Conservation (phyloP, 768 basidiomycete species). For the Cystobasidium tubakii region DNA sequence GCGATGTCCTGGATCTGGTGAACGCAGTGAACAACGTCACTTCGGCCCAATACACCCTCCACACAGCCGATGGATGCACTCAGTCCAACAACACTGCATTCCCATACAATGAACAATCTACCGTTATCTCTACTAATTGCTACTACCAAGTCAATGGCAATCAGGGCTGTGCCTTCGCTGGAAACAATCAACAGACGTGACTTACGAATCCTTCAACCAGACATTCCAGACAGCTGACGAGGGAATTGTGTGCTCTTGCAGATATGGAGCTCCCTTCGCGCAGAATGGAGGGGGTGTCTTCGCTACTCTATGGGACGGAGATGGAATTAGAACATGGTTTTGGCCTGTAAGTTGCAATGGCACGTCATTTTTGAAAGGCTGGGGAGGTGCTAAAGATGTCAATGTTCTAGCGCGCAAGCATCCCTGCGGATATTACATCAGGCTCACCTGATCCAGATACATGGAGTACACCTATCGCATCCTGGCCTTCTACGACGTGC, state of each 20-base stretch:
- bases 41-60: conserved; percentile 33
- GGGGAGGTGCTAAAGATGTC: background rate
- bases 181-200: background rate
- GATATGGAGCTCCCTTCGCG: conserved; percentile 16
- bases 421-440: conserved; percentile 31
- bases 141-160: conserved; percentile 35
- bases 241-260: too few species aligned
- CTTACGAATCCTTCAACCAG: background rate
- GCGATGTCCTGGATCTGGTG: too few species aligned
- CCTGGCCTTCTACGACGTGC: conserved; percentile 39
- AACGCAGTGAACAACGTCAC: conserved; percentile 23
- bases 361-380: background rate
- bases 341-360: conserved; percentile 13
- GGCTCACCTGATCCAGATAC: conserved; percentile 30
- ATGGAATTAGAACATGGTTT: conserved; percentile 38
- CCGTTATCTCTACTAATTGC: conserved; percentile 36
- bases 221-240: too few species aligned
- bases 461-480: conserved; percentile 24
- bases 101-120: conserved; percentile 23
- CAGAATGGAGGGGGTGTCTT: conserved; percentile 34
- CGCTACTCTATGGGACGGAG: conserved; percentile 34
- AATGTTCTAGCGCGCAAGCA: conserved; percentile 20
- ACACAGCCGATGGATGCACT: conserved; percentile 36
- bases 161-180: conserved; percentile 34
- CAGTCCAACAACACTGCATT: conserved; percentile 37